A percentile compares a stretch with the other conserved stretches of the same genome.
phyloP scores from a whole-genome alignment of 495 filamentous ascomycete species.

The Astrothelium subdiscretum region DNA sequence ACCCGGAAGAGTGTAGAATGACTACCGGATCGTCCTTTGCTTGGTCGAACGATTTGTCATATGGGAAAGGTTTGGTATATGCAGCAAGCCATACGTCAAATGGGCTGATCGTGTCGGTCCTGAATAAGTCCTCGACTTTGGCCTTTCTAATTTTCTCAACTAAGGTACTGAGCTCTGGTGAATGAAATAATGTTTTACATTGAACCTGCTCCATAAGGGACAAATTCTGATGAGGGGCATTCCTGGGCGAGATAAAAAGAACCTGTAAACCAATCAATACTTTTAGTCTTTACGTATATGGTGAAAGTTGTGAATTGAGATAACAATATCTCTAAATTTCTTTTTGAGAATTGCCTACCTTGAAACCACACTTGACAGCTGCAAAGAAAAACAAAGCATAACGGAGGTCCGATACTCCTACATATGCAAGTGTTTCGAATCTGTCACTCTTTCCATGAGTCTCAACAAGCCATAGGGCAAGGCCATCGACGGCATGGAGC shows the following conservation, averaged over 20 bases:
- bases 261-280: background rate
- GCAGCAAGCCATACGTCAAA: background rate
- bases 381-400: background rate
- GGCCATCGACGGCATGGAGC: background rate
- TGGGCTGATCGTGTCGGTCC: background rate
- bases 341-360: background rate
- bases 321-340: too few species aligned
- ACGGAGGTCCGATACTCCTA: background rate
- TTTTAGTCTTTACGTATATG: too few species aligned
- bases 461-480: background rate
- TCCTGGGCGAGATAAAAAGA: background rate
- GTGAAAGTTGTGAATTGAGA: background rate
- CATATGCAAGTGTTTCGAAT: background rate
- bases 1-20: slow-evolving; percentile 24
- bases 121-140: background rate
- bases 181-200: background rate
- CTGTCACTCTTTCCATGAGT: background rate
- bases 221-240: background rate
- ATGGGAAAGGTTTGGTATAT: slow-evolving; percentile 8
- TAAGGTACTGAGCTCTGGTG: background rate
- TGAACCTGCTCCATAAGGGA: background rate
- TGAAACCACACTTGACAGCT: slow-evolving; percentile 2
- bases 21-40: slow-evolving; percentile 22
- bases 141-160: background rate
- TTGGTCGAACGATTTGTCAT: slow-evolving; percentile 19